Evolutionary conservation across 2,329 filamentous ascomycete genomes (phyloP).

Genomic region (Phialocephala subalpina): DNA sequence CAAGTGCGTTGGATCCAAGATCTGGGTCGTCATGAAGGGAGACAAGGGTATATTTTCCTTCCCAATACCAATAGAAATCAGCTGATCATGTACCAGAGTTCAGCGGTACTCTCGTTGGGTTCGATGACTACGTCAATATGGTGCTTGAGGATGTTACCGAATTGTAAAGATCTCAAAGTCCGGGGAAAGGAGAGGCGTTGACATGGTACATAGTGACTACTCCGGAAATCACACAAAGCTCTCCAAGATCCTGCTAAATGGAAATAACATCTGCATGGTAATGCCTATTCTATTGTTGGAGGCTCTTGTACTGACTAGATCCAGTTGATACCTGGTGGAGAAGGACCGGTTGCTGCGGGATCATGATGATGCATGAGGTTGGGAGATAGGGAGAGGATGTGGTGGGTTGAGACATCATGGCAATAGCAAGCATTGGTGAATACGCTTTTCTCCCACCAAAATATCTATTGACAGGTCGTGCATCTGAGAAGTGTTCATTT

Average conservation of each 20-base stretch:
- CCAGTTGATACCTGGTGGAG: slow-evolving; percentile 80
- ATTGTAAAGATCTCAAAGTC: slow-evolving; percentile 68
- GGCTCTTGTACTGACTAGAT: neutral
- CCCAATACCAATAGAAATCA: neutral
- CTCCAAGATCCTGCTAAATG: slow-evolving; percentile 93
- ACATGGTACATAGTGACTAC: slow-evolving; percentile 79
- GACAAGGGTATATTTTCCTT: slow-evolving; percentile 80
- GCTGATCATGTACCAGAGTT: slow-evolving; percentile 71
- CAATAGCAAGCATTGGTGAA: neutral
- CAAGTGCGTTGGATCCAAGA: slow-evolving; percentile 96
- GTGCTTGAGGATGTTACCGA: slow-evolving; percentile 97
- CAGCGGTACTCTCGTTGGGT: slow-evolving; percentile 90
- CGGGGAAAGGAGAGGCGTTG: slow-evolving; percentile 6
- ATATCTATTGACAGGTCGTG: too few species aligned
- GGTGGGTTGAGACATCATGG: neutral
- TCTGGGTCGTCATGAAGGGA: slow-evolving; percentile 99
- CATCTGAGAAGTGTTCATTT: too few species aligned
- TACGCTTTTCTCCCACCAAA: too few species aligned
- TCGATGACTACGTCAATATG: slow-evolving; percentile 99
- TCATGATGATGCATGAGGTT: slow-evolving; percentile 2
- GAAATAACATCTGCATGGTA: slow-evolving; percentile 99
- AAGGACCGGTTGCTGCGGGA: slow-evolving; percentile 61
- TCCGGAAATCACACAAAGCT: slow-evolving; percentile 87
- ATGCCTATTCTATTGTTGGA: neutral
- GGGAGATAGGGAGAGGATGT: neutral